phyloP scores from a whole-genome alignment of 257 asterid genomes.

The Penstemon newberryi region DNA sequence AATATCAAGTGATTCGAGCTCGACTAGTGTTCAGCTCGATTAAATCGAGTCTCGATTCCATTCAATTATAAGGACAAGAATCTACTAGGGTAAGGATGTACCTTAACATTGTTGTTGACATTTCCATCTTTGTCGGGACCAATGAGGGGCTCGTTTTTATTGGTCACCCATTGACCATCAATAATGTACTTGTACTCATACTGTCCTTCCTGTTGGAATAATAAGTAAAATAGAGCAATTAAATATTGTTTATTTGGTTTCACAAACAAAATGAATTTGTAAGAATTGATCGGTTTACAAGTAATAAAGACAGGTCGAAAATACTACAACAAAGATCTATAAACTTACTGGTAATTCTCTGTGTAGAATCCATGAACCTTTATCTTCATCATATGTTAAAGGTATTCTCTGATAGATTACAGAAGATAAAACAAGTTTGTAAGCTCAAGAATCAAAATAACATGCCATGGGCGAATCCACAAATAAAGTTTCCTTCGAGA shows the following conservation, averaged over 20 bases:
- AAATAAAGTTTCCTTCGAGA: background rate
- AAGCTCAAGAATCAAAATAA: constrained; percentile 21
- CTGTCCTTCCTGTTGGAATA: constrained; percentile 68
- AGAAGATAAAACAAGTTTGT: constrained; percentile 12
- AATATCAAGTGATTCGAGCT: too few relatives aligned
- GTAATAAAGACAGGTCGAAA: background rate
- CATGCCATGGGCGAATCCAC: background rate
- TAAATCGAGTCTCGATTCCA: too few relatives aligned
- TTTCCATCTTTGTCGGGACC: constrained; percentile 78
- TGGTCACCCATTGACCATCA: constrained; percentile 77
- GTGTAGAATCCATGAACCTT: constrained; percentile 64
- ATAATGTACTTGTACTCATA: constrained; percentile 91
- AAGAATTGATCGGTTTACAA: background rate
- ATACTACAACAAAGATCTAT: background rate
- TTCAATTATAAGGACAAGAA: background rate
- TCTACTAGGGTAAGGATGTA: constrained; percentile 23
- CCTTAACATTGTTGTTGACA: constrained; percentile 80
- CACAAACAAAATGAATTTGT: background rate
- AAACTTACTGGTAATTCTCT: constrained; percentile 72
- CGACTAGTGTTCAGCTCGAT: too few relatives aligned
- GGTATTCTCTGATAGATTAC: constrained; percentile 64
- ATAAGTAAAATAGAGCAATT: background rate
- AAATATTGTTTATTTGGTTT: background rate
- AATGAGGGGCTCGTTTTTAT: constrained; percentile 54
- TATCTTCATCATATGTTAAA: constrained; percentile 50